phyloP scores from a whole-genome alignment of 2,329 filamentous ascomycete genomes.

The Paecilomyces sp. region DNA sequence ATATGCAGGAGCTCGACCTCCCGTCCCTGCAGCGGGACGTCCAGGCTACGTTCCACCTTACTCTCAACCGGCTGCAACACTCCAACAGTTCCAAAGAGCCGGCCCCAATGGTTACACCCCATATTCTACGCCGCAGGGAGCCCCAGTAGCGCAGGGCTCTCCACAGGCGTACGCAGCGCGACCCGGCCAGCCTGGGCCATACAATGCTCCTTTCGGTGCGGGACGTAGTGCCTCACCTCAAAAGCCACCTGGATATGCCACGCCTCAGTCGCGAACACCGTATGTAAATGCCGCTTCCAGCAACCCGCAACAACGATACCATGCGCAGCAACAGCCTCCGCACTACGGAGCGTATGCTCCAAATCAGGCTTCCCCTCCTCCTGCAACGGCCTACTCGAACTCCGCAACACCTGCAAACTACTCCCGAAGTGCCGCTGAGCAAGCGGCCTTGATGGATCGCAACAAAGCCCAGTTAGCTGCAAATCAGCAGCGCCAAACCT shows the following conservation, averaged over 20 bases:
- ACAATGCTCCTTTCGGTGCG: conserved; percentile 18
- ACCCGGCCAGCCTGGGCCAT: conserved; percentile 24
- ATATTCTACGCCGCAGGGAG: conserved; percentile 21
- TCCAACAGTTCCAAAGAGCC: conserved; percentile 35
- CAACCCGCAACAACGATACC: conserved; percentile 22
- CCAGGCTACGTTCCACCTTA: conserved; percentile 29
- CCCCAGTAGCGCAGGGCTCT: conserved; percentile 22
- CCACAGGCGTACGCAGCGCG: conserved; percentile 28
- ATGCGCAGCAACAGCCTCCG: conserved; percentile 19
- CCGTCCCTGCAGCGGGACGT: conserved; percentile 29
- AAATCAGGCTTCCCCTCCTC: conserved; percentile 21
- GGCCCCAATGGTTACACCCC: conserved; percentile 28
- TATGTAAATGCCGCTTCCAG: conserved; percentile 25
- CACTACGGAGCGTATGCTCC: conserved; percentile 21
- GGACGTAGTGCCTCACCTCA: conserved; percentile 26
- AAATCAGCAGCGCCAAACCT: conserved; percentile 22
- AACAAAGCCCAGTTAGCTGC: conserved; percentile 30
- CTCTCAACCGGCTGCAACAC: conserved; percentile 23
- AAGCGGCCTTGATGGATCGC: conserved; percentile 31
- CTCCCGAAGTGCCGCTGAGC: conserved; percentile 32
- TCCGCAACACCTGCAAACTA: conserved; percentile 28
- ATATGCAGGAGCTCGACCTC: conserved; percentile 23
- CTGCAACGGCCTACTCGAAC: conserved; percentile 24
- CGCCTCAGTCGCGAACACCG: conserved; percentile 26
- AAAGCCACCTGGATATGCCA: conserved; percentile 21